Percentiles rank a stretch among this genome's conserved stretches.
phyloP scores from a whole-genome alignment of 2,329 filamentous ascomycete genomes.

The Fusarium cyanostomum region DNA sequence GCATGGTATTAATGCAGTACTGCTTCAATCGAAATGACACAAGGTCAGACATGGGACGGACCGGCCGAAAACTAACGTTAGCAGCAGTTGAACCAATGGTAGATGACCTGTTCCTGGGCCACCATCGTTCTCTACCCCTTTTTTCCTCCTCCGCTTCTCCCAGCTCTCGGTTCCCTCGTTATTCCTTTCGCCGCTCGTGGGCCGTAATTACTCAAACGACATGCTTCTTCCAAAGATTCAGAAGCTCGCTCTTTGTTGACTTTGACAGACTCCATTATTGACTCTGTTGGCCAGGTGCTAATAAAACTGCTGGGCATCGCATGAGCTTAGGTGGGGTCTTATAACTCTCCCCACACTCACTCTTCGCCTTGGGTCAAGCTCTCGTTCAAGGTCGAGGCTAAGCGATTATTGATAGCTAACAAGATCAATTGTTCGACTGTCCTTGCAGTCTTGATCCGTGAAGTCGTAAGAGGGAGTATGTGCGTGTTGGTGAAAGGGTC shows the following conservation, averaged over 20 bases:
- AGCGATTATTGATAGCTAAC: constrained; percentile 13
- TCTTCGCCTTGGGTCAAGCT: constrained; percentile 15
- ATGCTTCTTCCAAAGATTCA: constrained; percentile 19
- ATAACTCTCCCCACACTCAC: constrained; percentile 26
- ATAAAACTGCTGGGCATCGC: constrained; percentile 4
- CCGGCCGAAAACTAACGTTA: constrained; percentile 19
- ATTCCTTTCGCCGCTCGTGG: neutral
- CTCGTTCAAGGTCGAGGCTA: constrained; percentile 17
- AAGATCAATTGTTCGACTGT: constrained; percentile 10
- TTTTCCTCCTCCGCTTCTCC: constrained; percentile 5
- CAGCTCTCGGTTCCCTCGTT: constrained; percentile 6
- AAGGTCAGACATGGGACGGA: constrained; percentile 28
- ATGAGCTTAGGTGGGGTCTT: constrained; percentile 35
- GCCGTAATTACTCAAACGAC: neutral
- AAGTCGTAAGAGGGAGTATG: constrained; percentile 1
- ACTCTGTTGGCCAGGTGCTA: constrained; percentile 7
- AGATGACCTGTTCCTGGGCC: constrained; percentile 1
- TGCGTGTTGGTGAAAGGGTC: neutral
- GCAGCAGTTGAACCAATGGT: constrained; percentile 6
- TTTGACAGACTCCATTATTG: constrained; percentile 7
- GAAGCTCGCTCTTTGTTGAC: constrained; percentile 18
- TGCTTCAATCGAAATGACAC: constrained; percentile 21
- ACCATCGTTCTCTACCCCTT: constrained; percentile 9
- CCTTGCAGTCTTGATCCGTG: neutral
- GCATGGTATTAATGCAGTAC: neutral